A percentile compares a stretch with the other conserved stretches of the same genome.
These are phyloP conservation scores for Byssothecium circinans DNA, from an alignment of 2,329 filamentous ascomycete species.

Conservation along the genomic window DNA sequence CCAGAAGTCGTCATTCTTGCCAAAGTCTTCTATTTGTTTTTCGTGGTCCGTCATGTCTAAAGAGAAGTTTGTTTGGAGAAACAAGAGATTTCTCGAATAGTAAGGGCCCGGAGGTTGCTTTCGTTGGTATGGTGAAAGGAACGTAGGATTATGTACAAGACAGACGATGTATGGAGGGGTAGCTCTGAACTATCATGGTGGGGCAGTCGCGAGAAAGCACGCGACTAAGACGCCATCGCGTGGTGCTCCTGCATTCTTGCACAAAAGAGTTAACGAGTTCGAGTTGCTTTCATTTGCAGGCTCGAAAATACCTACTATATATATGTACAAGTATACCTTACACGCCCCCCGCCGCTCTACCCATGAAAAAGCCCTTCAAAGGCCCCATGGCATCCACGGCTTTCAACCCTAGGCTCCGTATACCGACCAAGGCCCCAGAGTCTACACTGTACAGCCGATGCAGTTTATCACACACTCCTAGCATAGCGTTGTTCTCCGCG, in stretches of 20 bases:
- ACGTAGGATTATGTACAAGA: not conserved
- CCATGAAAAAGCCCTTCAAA: constrained; percentile 86
- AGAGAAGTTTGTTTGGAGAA: too few relatives aligned
- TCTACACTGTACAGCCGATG: constrained; percentile 88
- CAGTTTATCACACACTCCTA: constrained; percentile 83
- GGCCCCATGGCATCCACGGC: constrained; percentile 74
- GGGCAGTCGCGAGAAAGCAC: constrained; percentile 7
- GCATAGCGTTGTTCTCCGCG: constrained; percentile 73
- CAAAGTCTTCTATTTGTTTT: constrained; percentile 36
- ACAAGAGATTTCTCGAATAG: not conserved
- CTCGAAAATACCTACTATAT: too few relatives aligned
- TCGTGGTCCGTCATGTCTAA: constrained; percentile 29
- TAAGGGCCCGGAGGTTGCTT: too few relatives aligned
- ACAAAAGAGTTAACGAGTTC: too few relatives aligned
- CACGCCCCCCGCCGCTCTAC: constrained; percentile 53
- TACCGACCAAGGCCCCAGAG: constrained; percentile 75
- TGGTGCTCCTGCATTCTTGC: not conserved
- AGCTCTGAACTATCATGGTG: constrained; percentile 1
- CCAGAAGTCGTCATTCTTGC: constrained; percentile 73
- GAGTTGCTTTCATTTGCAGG: too few relatives aligned
- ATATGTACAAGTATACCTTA: constrained; percentile 12
- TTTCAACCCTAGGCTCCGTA: constrained; percentile 74
- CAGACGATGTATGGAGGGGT: not conserved
- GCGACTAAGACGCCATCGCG: constrained; percentile 1
- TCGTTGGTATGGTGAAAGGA: constrained; percentile 4